A percentile compares a stretch with the other conserved stretches of the same genome.
These are phyloP conservation scores for Ophiostoma triangulosporum DNA, from an alignment of 2,329 filamentous ascomycete genomes.

Conservation along the genomic window DNA sequence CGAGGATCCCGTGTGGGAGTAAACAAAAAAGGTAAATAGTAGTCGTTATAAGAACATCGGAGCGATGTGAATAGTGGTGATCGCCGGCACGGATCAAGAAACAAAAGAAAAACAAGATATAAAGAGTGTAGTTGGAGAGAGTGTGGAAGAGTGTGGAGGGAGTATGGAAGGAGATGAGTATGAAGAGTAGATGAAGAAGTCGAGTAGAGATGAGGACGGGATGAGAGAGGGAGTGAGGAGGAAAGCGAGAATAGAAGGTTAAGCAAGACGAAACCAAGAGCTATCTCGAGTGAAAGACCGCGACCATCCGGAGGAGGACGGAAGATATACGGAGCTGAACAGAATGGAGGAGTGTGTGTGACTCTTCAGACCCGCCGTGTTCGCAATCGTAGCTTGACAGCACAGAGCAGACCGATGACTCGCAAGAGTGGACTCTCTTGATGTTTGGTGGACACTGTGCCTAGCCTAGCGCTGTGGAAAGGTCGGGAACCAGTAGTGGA, in stretches of 20 bases:
- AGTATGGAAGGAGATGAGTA: background rate
- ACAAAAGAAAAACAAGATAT: background rate
- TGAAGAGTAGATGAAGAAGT: background rate
- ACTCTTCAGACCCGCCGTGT: slow-evolving; percentile 30
- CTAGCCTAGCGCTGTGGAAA: slow-evolving; percentile 4
- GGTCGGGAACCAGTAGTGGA: slow-evolving; percentile 3
- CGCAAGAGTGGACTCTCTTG: background rate
- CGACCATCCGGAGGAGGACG: slow-evolving; percentile 26
- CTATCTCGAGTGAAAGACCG: slow-evolving; percentile 14
- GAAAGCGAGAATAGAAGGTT: background rate
- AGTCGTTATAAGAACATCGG: slow-evolving; percentile 32
- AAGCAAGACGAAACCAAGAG: background rate
- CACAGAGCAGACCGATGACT: slow-evolving; percentile 6
- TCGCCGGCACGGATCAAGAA: background rate
- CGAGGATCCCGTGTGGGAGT: slow-evolving; percentile 16
- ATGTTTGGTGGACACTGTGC: background rate
- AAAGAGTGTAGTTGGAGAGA: background rate
- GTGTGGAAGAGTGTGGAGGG: background rate
- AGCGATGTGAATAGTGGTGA: slow-evolving; percentile 15
- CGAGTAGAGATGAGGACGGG: background rate
- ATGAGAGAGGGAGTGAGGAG: background rate
- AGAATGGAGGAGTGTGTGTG: slow-evolving; percentile 32
- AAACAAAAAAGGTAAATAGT: slow-evolving; percentile 18
- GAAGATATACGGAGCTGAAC: slow-evolving; percentile 23
- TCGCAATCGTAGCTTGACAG: slow-evolving; percentile 12